These are phyloP conservation scores for Secale cereale DNA, from an alignment of 176 grass and related monocot genomes.

Conservation along the genomic window DNA sequence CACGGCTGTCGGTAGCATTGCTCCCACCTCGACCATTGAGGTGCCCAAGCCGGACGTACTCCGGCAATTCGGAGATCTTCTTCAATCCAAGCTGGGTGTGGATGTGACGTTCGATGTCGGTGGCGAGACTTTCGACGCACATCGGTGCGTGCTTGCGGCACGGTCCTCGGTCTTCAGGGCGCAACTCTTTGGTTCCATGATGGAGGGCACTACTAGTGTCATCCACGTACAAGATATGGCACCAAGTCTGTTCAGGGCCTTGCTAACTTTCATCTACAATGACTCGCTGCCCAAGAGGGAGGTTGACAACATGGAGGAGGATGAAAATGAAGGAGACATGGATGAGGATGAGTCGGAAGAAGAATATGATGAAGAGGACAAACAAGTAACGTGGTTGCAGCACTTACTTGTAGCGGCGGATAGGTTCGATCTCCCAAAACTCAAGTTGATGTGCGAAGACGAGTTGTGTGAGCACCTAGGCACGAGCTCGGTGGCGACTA, in stretches of 20 bases:
- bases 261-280: not conserved
- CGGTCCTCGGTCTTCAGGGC: not conserved
- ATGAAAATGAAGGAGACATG: slow-evolving; percentile 9
- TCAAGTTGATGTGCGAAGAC: slow-evolving; percentile 29
- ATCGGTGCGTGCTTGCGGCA: not conserved
- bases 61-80: not conserved
- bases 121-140: not conserved
- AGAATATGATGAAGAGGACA: not conserved
- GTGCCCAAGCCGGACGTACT: slow-evolving; percentile 2
- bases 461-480: not conserved
- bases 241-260: not conserved
- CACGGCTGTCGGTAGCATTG: not conserved
- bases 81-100: not conserved
- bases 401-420: slow-evolving; percentile 41
- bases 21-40: not conserved
- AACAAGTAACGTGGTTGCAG: not conserved
- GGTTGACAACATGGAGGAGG: slow-evolving; percentile 5
- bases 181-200: slow-evolving; percentile 20
- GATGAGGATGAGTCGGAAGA: slow-evolving; percentile 1
- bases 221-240: not conserved
- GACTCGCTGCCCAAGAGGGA: not conserved
- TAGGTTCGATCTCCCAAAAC: slow-evolving; percentile 24
- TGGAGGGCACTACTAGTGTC: not conserved
- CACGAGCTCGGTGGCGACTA: not conserved
- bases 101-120: slow-evolving; percentile 23